These are phyloP conservation scores for Wallemia mellicola DNA, from an alignment of 1,284 basidiomycete species.

Conservation along the genomic window DNA sequence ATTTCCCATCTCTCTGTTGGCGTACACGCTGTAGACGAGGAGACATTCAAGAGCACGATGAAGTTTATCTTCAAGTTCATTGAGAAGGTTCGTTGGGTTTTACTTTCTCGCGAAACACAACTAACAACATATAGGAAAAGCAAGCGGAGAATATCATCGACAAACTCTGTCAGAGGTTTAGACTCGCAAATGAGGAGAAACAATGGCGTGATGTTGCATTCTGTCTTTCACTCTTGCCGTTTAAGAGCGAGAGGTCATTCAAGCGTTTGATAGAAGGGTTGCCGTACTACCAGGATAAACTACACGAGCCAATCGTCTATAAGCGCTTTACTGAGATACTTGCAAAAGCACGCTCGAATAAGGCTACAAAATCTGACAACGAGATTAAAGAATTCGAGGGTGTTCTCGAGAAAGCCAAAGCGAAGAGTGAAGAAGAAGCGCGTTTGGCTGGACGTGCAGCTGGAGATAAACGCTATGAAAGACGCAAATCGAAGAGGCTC, in stretches of 20 bases:
- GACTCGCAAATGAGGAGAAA: conserved; percentile 52
- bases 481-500: neutral
- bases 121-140: conserved; percentile 32
- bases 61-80: conserved; percentile 88
- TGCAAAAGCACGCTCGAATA: conserved; percentile 48
- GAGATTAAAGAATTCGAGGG: conserved; percentile 72
- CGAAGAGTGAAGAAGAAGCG: conserved; percentile 68
- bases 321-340: conserved; percentile 67
- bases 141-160: conserved; percentile 85
- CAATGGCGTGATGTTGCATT: conserved; percentile 96
- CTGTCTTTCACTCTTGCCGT: conserved; percentile 75
- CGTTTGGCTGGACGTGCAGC: conserved; percentile 51
- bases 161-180: conserved; percentile 80
- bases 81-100: conserved; percentile 37
- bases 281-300: conserved; percentile 75
- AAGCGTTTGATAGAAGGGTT: conserved; percentile 87
- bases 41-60: conserved; percentile 73
- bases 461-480: neutral
- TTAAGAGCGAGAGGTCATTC: conserved; percentile 82
- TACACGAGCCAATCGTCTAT: conserved; percentile 63
- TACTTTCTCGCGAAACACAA: neutral
- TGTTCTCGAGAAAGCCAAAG: conserved; percentile 52
- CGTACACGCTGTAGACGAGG: conserved; percentile 75
- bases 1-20: conserved; percentile 82
- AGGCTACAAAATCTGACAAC: conserved; percentile 56